Base-by-base conservation (phyloP, 345 rosid genomes). In the Brassica nigra region DNA sequence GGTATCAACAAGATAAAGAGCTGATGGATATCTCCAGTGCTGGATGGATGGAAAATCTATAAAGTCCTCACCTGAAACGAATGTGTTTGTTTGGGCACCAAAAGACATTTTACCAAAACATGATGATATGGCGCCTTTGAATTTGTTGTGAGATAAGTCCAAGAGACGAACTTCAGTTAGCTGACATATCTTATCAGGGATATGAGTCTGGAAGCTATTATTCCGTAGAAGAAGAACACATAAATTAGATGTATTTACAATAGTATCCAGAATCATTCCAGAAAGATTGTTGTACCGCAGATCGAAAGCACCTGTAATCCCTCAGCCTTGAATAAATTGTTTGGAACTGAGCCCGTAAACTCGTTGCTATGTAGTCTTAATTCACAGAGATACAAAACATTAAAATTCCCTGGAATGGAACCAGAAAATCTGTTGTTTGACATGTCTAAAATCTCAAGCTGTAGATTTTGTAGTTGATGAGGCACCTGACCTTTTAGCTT, bases 101-200 rank as follows among this genome's bases (percentile, higher is more conserved):
- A n/a, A n/a, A n/a, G n/a, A n/a, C n/a, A n/a, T n/a, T n/a, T n/a
- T n/a, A n/a, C n/a, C n/a, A n/a, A n/a, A n/a, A n/a, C n/a, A n/a
- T n/a, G n/a, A n/a, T n/a, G n/a, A n/a, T n/a, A n/a, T n/a, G n/a
- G n/a, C n/a, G 36, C 49, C 68, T 8, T 36, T 16, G 28, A 65
- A 65, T 34, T 16, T 65, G 20, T 34, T 65, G 68, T 15, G n/a
- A 65, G 68, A 65, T 5, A 65, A 65, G 5, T 65, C 68, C 28
- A 65, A 9, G 6, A 65, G 6, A 34, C n/a, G 1, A 16, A 65
- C 2, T 2, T 34, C 4, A 33, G 29, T 65, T 4, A 65, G n/a
- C n/a, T n/a, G n/a, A n/a, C n/a, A n/a, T n/a, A n/a, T n/a, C n/a
- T n/a, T n/a, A n/a, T n/a, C n/a, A n/a, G n/a, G n/a, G n/a, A n/a